Conservation (phyloP, 768 basidiomycete genomes). For the Leccinum truebloodii region DNA sequence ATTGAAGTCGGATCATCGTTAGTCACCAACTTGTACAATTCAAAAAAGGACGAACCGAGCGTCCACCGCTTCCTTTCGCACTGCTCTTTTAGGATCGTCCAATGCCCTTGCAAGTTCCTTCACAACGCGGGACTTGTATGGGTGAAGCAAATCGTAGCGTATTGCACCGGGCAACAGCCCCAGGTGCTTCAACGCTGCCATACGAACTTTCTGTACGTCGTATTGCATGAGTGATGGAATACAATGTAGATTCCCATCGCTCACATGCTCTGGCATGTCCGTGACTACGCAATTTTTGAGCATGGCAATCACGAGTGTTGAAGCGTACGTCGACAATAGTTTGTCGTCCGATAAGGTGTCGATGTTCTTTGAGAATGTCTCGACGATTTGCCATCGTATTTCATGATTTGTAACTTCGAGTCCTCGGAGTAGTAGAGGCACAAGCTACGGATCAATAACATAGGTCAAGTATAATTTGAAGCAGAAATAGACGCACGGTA, state of each 20-base stretch:
- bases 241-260: conserved; percentile 17
- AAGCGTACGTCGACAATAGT: conserved; percentile 68
- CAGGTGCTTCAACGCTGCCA: conserved; percentile 73
- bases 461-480: background rate
- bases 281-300: conserved; percentile 57
- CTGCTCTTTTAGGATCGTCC: conserved; percentile 86
- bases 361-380: conserved; percentile 72
- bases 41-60: conserved; percentile 46
- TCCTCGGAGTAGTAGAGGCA: conserved; percentile 85
- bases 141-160: conserved; percentile 82
- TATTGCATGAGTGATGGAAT: background rate
- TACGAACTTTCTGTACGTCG: conserved; percentile 64
- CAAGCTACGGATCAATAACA: conserved; percentile 53
- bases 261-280: conserved; percentile 59
- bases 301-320: conserved; percentile 69
- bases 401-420: conserved; percentile 74
- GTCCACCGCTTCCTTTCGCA: conserved; percentile 88
- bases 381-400: conserved; percentile 79
- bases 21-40: background rate
- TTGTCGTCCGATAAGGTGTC: conserved; percentile 52
- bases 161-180: conserved; percentile 72
- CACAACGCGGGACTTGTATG: conserved; percentile 71
- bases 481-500: conserved; percentile 39
- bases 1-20: conserved; percentile 1
- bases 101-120: conserved; percentile 72